Base-by-base conservation (phyloP, 78 protist species). In the Chrysochromulina tobinii region DNA sequence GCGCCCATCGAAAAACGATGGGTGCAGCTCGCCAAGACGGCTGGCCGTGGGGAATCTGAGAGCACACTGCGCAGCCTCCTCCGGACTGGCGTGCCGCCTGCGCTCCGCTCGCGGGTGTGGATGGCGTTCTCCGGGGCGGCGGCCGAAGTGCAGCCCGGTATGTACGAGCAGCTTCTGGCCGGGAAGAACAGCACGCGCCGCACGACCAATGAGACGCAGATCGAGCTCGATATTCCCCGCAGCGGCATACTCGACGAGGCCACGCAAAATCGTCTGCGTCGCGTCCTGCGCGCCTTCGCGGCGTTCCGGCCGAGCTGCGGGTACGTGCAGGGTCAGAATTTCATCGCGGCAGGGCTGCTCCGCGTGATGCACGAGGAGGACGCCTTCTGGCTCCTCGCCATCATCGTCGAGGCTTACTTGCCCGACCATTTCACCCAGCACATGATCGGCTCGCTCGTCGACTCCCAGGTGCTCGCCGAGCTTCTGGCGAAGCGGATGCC, bases 301-400 rank as follows among this genome's bases (percentile, higher is more conserved):
- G 79, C 79, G 12, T 69, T 12, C 79, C 9, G 15, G 50, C 79
- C 79, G 38, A 11, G 20, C 79, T 95, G 96, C 27, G 94, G 95
- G 23, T 96, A 96, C 92, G 96, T 97, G 79, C 98, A 96, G 57
- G 88, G 94, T 59, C 90, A 96, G 95, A 96, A 96, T 67, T 96
- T 93, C 79, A 93, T 96, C 18, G 97, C 90, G 27, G 97, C 94
- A 6, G 67, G n/a, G 58, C 88, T 96, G 73, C 90, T 96, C 59
- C 25, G 93, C 38, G 38, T n/a, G 79, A 87, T 96, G 93, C 73
- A 89, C 66, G 98, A 96, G 75, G 96, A 94, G 55, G 95, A 94
- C 68, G 95, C 96, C 61, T 96, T 96, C 87, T 96, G 98, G 98
- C 66, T 89, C 61, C 61, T 96, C 58, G 93, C 61, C 50, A 59